Conservation (phyloP, 306 rosid species). For the Pterocarpus macrocarpus region DNA sequence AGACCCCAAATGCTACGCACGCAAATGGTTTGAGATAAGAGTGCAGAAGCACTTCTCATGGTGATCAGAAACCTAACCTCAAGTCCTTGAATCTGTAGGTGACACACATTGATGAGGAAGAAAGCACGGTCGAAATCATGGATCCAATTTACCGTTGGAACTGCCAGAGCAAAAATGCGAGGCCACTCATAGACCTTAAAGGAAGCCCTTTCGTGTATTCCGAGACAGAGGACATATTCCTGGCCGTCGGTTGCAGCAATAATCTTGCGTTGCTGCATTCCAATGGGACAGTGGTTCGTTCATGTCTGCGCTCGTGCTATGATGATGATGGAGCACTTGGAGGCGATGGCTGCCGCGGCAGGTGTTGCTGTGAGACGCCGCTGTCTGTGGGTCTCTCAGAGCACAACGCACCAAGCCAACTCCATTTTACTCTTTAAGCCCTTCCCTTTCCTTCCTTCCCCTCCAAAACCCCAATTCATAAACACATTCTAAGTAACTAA, state of each 20-base stretch:
- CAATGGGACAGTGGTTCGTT: slow-evolving; percentile 13
- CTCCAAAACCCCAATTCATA: too few relatives aligned
- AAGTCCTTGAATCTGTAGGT: slow-evolving; percentile 32
- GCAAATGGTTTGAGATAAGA: slow-evolving; percentile 23
- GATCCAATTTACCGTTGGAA: slow-evolving; percentile 38
- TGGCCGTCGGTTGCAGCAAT: slow-evolving; percentile 41
- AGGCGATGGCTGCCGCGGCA: slow-evolving; percentile 32
- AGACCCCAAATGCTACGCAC: background rate
- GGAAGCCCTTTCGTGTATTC: slow-evolving; percentile 50
- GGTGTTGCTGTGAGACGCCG: slow-evolving; percentile 14
- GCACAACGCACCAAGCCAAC: background rate
- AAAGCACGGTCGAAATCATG: background rate
- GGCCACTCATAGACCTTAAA: background rate
- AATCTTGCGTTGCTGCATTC: background rate
- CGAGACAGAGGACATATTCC: background rate
- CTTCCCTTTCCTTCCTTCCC: too few relatives aligned
- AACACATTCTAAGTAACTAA: background rate
- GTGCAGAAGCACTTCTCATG: slow-evolving; percentile 20
- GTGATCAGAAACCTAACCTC: background rate
- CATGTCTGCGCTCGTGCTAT: slow-evolving; percentile 47
- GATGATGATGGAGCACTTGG: background rate
- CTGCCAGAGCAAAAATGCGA: background rate
- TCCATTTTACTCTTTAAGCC: too few relatives aligned
- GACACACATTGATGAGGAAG: background rate
- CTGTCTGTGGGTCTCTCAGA: background rate